A percentile compares a stretch with the other conserved stretches of the same genome.
These are phyloP conservation scores for Verticillium dahliae DNA, from an alignment of 2,329 filamentous ascomycete genomes.

Conservation along the genomic window DNA sequence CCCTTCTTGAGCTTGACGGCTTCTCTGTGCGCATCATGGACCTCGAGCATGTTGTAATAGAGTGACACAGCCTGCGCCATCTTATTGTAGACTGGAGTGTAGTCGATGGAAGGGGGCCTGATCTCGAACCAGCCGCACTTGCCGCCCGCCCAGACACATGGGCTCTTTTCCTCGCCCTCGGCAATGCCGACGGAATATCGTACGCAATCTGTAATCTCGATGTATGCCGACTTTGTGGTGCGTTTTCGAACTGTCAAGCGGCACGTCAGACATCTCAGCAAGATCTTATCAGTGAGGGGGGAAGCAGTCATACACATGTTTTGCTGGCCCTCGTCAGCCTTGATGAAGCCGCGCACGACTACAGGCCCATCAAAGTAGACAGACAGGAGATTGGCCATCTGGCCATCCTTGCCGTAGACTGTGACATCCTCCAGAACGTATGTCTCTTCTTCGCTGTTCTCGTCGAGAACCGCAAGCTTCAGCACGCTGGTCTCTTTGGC, in stretches of 20 bases:
- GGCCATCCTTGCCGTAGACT: slow-evolving; percentile 48
- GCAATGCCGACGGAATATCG: slow-evolving; percentile 46
- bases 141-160: slow-evolving; percentile 61
- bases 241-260: slow-evolving; percentile 25
- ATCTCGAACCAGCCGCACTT: slow-evolving; percentile 64
- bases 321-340: slow-evolving; percentile 29
- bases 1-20: slow-evolving; percentile 21
- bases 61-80: slow-evolving; percentile 59
- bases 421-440: slow-evolving; percentile 37
- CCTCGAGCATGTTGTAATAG: slow-evolving; percentile 56
- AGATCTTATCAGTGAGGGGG: background rate
- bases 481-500: slow-evolving; percentile 27
- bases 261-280: background rate
- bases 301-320: slow-evolving; percentile 31
- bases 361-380: slow-evolving; percentile 55
- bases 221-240: slow-evolving; percentile 23
- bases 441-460: background rate
- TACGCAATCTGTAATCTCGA: slow-evolving; percentile 47
- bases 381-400: slow-evolving; percentile 52
- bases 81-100: slow-evolving; percentile 46
- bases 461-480: slow-evolving; percentile 13
- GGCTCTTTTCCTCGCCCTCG: slow-evolving; percentile 37
- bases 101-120: slow-evolving; percentile 45
- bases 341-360: slow-evolving; percentile 45
- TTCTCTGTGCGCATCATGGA: slow-evolving; percentile 33